Evolutionary conservation across 148 eudicot species (phyloP), one percentile per base, ranked within the genome.

Genomic region (Salicornia ramosissima): DNA sequence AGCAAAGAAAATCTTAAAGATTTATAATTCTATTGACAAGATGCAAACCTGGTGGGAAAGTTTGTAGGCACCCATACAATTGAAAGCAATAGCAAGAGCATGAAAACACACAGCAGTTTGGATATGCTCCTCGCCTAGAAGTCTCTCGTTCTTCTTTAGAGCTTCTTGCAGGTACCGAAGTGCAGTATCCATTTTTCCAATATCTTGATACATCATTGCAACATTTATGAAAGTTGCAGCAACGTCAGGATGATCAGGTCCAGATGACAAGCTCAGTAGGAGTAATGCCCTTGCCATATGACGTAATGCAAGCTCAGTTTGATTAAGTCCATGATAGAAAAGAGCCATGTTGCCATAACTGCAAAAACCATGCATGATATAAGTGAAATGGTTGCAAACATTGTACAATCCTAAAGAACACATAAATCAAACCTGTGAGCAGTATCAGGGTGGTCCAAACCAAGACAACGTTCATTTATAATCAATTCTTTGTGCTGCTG

Each of bases 191-290:
- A 89, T 91, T 68, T 89, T 90, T 50, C 89, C 91, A 46, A 85
- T 86, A 82, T 94, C 99, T 86, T 94, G 99, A 72, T 87, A 91
- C 99, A 94, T 94, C 99, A 94, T 94, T 69, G 99, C 97, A 72
- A 94, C 92, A 80, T 94, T 94, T 52, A 94, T 88, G 68, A 87
- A 94, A 15, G 97, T 94, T 34, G 99, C 91, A 64, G 99, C 97
- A 55, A 94, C 97, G 76, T 94, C 99, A 62, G 99, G 99, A 76
- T 94, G 97, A 80, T 94, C 97, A 26, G 99, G 88, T 56, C 99
- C 99, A 68, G 88, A 94, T 39, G 99, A 94, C 75, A 90, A 82
- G 80, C 93, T 83, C 59, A 94, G 68, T 34, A 94, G 84, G 64
- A 94, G 88, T 72, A 94, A 76, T 26, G 99, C 99, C 55, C 99